These are phyloP conservation scores for Amanita muscaria DNA, from an alignment of 768 basidiomycete species.

Conservation along the genomic window DNA sequence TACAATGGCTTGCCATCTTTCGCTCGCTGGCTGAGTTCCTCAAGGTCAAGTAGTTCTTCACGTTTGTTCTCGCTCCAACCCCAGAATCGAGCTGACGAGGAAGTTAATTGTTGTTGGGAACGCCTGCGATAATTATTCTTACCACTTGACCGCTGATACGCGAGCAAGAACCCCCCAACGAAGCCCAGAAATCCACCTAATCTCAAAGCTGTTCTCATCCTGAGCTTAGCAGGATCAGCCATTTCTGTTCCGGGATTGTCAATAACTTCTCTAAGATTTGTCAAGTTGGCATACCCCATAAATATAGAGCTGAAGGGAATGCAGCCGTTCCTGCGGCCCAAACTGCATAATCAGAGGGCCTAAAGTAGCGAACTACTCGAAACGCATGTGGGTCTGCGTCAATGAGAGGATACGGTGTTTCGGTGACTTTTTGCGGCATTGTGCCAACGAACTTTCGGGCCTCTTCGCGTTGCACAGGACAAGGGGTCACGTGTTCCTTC, in stretches of 20 bases:
- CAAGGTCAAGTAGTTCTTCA: constrained; percentile 70
- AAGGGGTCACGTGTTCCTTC: constrained; percentile 21
- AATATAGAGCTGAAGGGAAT: constrained; percentile 72
- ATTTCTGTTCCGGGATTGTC: constrained; percentile 29
- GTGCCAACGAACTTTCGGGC: neutral
- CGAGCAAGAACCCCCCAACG: constrained; percentile 83
- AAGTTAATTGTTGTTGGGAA: constrained; percentile 6
- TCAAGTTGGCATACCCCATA: constrained; percentile 56
- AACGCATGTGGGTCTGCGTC: constrained; percentile 87
- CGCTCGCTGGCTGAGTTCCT: constrained; percentile 69
- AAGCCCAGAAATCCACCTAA: constrained; percentile 77
- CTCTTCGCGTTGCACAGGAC: neutral
- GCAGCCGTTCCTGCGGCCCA: constrained; percentile 78
- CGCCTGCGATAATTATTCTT: constrained; percentile 25
- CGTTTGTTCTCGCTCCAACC: constrained; percentile 86
- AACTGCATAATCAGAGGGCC: constrained; percentile 76
- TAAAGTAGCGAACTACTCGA: constrained; percentile 84
- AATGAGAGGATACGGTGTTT: constrained; percentile 81
- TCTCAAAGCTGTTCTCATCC: constrained; percentile 29
- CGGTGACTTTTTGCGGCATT: constrained; percentile 42
- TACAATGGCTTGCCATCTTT: constrained; percentile 78
- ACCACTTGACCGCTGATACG: constrained; percentile 89
- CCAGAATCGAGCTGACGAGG: constrained; percentile 75
- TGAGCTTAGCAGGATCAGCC: constrained; percentile 36
- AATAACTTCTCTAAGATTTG: neutral